A percentile compares a stretch with the other conserved stretches of the same genome.
Conservation (phyloP, 2,329 filamentous ascomycete species). For the Cladobotryum protrusum region DNA sequence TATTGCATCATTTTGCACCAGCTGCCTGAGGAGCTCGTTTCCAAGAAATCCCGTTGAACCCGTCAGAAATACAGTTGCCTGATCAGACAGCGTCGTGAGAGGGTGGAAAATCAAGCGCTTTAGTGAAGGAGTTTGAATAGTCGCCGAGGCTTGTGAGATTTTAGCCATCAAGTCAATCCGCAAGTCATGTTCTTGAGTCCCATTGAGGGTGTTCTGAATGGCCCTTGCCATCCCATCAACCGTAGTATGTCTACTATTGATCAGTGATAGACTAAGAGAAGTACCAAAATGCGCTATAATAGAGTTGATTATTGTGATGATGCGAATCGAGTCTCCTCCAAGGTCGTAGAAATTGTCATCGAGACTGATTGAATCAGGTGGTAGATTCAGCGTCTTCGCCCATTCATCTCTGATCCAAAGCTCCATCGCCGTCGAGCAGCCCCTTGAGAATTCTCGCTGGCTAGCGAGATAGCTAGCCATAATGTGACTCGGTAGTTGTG, state of each 20-base stretch:
- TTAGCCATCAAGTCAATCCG: neutral
- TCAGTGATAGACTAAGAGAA: conserved; percentile 11
- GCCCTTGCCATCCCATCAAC: conserved; percentile 11
- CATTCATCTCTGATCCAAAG: conserved; percentile 2
- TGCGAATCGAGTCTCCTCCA: conserved; percentile 17
- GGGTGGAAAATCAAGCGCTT: neutral
- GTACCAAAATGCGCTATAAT: conserved; percentile 11
- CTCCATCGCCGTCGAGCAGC: conserved; percentile 2
- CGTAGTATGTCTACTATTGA: conserved; percentile 16
- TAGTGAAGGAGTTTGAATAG: neutral
- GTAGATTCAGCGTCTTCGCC: conserved; percentile 2
- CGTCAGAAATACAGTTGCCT: conserved; percentile 6
- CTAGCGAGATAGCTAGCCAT: neutral
- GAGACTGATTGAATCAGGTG: conserved; percentile 10
- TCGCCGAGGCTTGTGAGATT: neutral
- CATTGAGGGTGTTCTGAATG: conserved; percentile 4
- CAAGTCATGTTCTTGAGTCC: neutral
- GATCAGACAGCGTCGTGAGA: neutral
- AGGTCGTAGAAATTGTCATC: conserved; percentile 17
- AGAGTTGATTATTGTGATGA: conserved; percentile 13
- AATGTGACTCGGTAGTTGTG: neutral
- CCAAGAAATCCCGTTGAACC: conserved; percentile 5
- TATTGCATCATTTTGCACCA: neutral
- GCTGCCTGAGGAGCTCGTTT: conserved; percentile 7
- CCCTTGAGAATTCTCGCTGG: neutral